A percentile compares a stretch with the other conserved stretches of the same genome.
Conservation (phyloP, 2,329 filamentous ascomycete species). For the Penicillium crustosum region DNA sequence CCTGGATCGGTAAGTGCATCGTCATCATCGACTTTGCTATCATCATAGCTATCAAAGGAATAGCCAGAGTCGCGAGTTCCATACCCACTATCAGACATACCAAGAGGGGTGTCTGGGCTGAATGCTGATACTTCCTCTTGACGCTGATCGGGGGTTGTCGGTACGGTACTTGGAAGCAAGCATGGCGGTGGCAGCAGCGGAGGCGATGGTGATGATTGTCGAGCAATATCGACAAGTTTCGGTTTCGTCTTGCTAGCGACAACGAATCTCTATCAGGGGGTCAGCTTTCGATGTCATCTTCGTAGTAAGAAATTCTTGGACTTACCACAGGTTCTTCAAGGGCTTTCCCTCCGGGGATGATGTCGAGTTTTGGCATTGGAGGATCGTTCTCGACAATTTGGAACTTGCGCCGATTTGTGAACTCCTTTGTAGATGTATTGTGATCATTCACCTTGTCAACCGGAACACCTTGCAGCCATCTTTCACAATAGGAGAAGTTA, state of each 20-base stretch:
- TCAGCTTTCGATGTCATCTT: slow-evolving; percentile 1
- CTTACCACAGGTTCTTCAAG: slow-evolving; percentile 30
- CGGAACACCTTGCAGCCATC: slow-evolving; percentile 40
- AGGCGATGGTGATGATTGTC: slow-evolving; percentile 33
- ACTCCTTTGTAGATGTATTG: slow-evolving; percentile 27
- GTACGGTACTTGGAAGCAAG: slow-evolving; percentile 26
- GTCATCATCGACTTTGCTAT: slow-evolving; percentile 22
- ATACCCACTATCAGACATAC: slow-evolving; percentile 39
- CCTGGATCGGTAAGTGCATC: slow-evolving; percentile 27
- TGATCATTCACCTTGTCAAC: slow-evolving; percentile 29
- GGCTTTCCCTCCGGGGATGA: slow-evolving; percentile 18
- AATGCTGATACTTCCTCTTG: slow-evolving; percentile 41
- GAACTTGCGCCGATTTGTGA: slow-evolving; percentile 36
- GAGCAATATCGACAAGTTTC: slow-evolving; percentile 41
- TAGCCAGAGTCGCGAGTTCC: slow-evolving; percentile 30
- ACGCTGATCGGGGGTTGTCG: slow-evolving; percentile 37
- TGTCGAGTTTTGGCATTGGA: slow-evolving; percentile 26
- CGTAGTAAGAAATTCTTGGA: background rate
- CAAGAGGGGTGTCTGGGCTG: slow-evolving; percentile 41
- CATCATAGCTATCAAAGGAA: slow-evolving; percentile 26
- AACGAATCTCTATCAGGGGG: slow-evolving; percentile 29
- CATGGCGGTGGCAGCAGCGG: slow-evolving; percentile 26
- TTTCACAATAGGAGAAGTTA: slow-evolving; percentile 39
- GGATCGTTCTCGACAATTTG: slow-evolving; percentile 40
- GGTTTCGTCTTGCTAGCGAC: slow-evolving; percentile 40